Evolutionary conservation across 2,329 filamentous ascomycete genomes (phyloP).

Genomic region (Aspergillus transmontanensis): DNA sequence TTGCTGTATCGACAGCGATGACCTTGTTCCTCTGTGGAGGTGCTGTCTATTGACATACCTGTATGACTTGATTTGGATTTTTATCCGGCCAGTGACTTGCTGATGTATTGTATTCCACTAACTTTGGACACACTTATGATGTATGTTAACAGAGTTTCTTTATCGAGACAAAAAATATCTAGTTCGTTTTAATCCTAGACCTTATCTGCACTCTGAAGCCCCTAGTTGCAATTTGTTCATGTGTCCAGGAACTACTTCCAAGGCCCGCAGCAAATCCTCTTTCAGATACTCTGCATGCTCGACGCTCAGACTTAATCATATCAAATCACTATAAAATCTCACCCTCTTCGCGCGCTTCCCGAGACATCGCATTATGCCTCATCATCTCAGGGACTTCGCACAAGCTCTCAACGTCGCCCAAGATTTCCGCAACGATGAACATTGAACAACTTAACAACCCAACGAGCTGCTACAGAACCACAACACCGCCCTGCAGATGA

Average conservation of each 20-base stretch:
- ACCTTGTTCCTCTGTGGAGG: constrained; percentile 6
- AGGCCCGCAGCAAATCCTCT: background rate
- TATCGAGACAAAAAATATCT: constrained; percentile 13
- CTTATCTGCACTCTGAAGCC: background rate
- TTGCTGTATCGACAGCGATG: constrained; percentile 9
- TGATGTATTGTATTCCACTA: constrained; percentile 10
- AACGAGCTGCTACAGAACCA: background rate
- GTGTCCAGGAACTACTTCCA: background rate
- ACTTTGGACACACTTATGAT: constrained; percentile 17
- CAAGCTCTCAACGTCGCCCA: background rate
- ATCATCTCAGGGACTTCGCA: background rate
- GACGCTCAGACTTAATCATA: background rate
- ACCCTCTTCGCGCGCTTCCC: background rate
- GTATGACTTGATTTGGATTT: constrained; percentile 6
- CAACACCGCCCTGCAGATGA: background rate
- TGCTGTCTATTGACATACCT: constrained; percentile 10
- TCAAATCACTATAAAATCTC: background rate
- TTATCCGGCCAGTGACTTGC: constrained; percentile 6
- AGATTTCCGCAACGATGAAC: background rate
- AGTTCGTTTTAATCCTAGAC: background rate
- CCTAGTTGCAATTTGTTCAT: background rate
- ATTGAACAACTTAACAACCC: background rate
- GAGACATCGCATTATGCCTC: background rate
- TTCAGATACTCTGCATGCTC: background rate
- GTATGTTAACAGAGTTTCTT: constrained; percentile 20